Evolutionary conservation across 768 basidiomycete genomes (phyloP).

Genomic region (Rhizopogon vulgaris): DNA sequence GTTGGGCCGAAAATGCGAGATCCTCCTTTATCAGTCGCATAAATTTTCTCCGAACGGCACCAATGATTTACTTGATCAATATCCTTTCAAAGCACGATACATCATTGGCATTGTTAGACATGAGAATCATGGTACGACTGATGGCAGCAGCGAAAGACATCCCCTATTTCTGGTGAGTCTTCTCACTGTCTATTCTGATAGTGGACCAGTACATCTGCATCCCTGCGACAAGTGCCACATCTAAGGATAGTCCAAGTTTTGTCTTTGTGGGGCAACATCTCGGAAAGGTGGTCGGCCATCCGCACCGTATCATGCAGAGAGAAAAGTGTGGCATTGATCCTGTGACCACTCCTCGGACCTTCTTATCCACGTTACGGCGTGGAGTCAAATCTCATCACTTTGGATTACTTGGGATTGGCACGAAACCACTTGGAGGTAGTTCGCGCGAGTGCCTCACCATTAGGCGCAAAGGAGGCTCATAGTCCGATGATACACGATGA

Average conservation of each 20-base stretch:
- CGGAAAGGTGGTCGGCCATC: slow-evolving; percentile 13
- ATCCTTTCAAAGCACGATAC: neutral
- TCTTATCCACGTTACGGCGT: neutral
- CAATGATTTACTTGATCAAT: neutral
- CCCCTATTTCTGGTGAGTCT: slow-evolving; percentile 4
- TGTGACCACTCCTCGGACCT: slow-evolving; percentile 18
- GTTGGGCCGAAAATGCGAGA: slow-evolving; percentile 9
- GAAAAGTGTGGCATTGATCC: slow-evolving; percentile 1
- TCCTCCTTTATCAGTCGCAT: slow-evolving; percentile 11
- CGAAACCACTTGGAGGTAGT: neutral
- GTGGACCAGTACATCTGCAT: neutral
- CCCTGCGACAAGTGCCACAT: neutral
- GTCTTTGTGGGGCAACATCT: slow-evolving; percentile 7
- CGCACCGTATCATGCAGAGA: slow-evolving; percentile 6
- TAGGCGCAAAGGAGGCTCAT: slow-evolving; percentile 6
- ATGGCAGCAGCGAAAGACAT: slow-evolving; percentile 7
- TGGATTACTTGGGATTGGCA: slow-evolving; percentile 3
- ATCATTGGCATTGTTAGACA: slow-evolving; percentile 8
- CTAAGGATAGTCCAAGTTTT: neutral
- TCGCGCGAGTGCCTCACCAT: neutral
- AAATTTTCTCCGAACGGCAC: slow-evolving; percentile 4
- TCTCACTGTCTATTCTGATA: slow-evolving; percentile 23
- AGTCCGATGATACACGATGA: neutral
- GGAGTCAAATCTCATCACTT: slow-evolving; percentile 6
- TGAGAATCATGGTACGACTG: slow-evolving; percentile 17